phyloP scores from a whole-genome alignment of 2,329 filamentous ascomycete genomes.

The Colletotrichum gloeosporioides region DNA sequence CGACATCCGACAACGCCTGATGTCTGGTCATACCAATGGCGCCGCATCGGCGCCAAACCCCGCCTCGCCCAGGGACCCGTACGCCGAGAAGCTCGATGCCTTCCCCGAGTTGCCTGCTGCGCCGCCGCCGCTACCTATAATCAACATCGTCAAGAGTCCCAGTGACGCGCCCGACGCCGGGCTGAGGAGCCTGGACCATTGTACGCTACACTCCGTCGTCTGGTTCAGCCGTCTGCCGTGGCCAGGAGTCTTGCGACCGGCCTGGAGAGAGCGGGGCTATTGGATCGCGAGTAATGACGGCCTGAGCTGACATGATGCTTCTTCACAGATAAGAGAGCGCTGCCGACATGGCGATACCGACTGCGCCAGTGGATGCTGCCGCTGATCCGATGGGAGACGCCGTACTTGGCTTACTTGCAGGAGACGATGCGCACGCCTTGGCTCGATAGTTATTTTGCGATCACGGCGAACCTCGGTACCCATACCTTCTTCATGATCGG shows the following conservation, averaged over 20 bases:
- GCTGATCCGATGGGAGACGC: conserved; percentile 92
- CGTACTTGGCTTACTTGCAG: conserved; percentile 89
- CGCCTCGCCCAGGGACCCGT: background rate
- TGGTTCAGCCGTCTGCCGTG: conserved; percentile 3
- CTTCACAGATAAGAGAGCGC: conserved; percentile 74
- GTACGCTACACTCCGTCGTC: conserved; percentile 48
- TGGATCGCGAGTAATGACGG: conserved; percentile 1
- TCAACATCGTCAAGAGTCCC: conserved; percentile 10
- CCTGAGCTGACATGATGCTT: conserved; percentile 5
- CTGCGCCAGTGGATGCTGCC: conserved; percentile 84
- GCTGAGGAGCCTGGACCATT: conserved; percentile 80
- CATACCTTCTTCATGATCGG: conserved; percentile 99
- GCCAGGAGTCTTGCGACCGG: background rate
- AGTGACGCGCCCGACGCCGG: conserved; percentile 66
- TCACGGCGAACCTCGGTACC: conserved; percentile 93
- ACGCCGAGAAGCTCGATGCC: background rate
- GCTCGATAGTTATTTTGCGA: conserved; percentile 95
- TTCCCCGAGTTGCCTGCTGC: conserved; percentile 2
- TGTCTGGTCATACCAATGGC: conserved; percentile 40
- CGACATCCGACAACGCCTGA: conserved; percentile 23
- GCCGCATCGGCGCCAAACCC: conserved; percentile 21
- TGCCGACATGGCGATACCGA: conserved; percentile 88
- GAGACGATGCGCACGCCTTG: conserved; percentile 78
- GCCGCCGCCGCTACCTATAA: background rate
- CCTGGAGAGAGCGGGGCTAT: background rate